Base-by-base conservation (phyloP, 1,284 basidiomycete genomes). In the Serendipita sp. region DNA sequence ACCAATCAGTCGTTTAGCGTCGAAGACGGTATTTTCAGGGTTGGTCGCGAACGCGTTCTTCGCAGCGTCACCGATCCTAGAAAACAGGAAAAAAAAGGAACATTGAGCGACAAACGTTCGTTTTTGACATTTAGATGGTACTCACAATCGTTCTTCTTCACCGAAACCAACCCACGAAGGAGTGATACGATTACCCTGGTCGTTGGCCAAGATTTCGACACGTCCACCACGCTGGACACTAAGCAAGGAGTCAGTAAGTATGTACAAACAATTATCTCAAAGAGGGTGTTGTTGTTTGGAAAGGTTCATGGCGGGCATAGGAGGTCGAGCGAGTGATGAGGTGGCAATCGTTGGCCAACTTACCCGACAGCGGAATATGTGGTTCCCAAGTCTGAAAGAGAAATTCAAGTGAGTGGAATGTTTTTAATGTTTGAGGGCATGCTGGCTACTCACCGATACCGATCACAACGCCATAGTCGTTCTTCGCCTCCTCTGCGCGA, bases 381-480 rank as follows among this genome's bases (percentile, higher is more conserved):
- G 42, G 63, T 63, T 26, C 62, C 64, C 62, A 65, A 61, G 42
- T 64, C 64, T 64, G 43, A 34, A 62, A 3, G 30, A 26, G 4
- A 60, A n/a, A 17, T 41, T 63, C 10, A 70, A 77, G 8, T 74
- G 67, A 6, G 55, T 12, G n/a, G 22, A 58, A 34, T 58, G 53
- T 58, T 58, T 58, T 58, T 22, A 42, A 22, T 2, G 34, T 3
- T 1, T 22, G 65, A 13, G 38, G 1, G 17, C 32, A 26, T 13
- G 34, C 47, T 22, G 29, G 53, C n/a, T 43, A 80, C 84, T 68
- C 70, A 88, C 91, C 93, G 72, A 96, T 96, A 82, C 91, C 93
- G 74, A 96, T 96, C 60, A 97, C 93, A 53, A 88, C 88, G 66
- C 93, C 93, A 74, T 91, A 93, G 69, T 92, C 85, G 58, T 71